phyloP scores from a whole-genome alignment of 352 stramenopile genomes.

The Phytophthora constricta region DNA sequence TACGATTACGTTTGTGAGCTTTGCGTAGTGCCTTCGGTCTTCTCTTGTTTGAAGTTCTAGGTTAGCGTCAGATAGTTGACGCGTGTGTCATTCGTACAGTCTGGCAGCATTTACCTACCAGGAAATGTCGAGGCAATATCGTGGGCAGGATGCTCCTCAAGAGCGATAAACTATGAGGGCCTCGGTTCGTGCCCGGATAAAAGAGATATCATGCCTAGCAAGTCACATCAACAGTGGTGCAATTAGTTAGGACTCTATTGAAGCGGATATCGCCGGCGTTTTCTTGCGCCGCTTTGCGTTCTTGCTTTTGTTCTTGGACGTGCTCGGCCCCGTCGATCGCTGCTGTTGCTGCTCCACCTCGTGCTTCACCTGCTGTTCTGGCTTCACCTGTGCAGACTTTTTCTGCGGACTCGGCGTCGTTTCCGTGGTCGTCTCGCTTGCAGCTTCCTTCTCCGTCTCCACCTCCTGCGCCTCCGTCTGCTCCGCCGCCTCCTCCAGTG shows the following conservation, averaged over 20 bases:
- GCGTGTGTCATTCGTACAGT: too few species aligned
- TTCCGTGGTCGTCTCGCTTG: not conserved
- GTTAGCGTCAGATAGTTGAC: too few species aligned
- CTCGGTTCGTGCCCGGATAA: too few species aligned
- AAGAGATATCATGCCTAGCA: too few species aligned
- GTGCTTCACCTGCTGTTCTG: not conserved
- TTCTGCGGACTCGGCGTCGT: not conserved
- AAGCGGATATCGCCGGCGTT: not conserved
- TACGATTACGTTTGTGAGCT: too few species aligned
- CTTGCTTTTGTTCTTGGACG: constrained; percentile 12
- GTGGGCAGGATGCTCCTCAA: too few species aligned
- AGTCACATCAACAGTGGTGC: too few species aligned
- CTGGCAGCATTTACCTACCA: too few species aligned
- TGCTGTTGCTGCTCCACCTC: constrained; percentile 4
- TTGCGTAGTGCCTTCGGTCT: too few species aligned
- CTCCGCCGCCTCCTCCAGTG: not conserved
- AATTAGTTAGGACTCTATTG: not conserved
- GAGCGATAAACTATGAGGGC: too few species aligned
- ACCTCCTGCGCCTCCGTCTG: not conserved
- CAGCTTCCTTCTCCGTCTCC: constrained; percentile 1
- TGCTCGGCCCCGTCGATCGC: not conserved
- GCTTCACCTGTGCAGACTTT: not conserved
- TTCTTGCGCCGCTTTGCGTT: constrained; percentile 10
- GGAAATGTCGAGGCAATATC: too few species aligned
- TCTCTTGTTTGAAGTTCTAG: too few species aligned